Evolutionary conservation across 106 monocot species (phyloP), one percentile per base, ranked within the genome.

Genomic region (Vanilla planifolia): DNA sequence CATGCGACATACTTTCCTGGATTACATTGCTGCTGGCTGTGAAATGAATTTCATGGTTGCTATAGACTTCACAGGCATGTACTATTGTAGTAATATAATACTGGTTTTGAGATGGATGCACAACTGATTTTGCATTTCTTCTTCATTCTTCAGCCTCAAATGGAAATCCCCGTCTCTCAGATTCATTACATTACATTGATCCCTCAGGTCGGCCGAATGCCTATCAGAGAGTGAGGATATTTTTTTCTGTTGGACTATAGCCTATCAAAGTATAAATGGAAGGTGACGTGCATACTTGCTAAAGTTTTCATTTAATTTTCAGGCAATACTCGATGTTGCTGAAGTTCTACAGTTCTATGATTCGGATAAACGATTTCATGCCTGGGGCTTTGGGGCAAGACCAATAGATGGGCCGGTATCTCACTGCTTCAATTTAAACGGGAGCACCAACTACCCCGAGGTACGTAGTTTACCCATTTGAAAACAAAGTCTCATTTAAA

Each of bases 321-420:
- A 94, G 94, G 94, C 94, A 67, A 84, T 95, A 43, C 36, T 80
- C 60, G 94, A 95, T 63, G 80, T 95, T 43, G 94, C 89, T 48
- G 94, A 86, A 33, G 80, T 95, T 34, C 57, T 95, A 71, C 89
- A 95, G 45, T 86, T 86, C 56, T 95, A 95, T 71, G 94, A 89
- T 56, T 30, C 75, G 25, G 86, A 86, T 80, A 95, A 84, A 48
- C 67, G 71, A 6, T 95, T 95, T 62, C 80, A 83, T 51, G 82
- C 94, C 21, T 95, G 94, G 94, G 94, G 94, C 62, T 95, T 95
- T 74, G 94, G 94, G 63, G 94, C 89, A 58, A 89, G 94, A 61
- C 94, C 94, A 35, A 95, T 95, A 52, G 94, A 95, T 67, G 94
- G 94, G 65, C 94, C 94, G 29, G 89, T 89, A 32, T 89, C 94